These are phyloP conservation scores for Elsinoe perseae DNA, from an alignment of 2,329 filamentous ascomycete species.

Conservation along the genomic window DNA sequence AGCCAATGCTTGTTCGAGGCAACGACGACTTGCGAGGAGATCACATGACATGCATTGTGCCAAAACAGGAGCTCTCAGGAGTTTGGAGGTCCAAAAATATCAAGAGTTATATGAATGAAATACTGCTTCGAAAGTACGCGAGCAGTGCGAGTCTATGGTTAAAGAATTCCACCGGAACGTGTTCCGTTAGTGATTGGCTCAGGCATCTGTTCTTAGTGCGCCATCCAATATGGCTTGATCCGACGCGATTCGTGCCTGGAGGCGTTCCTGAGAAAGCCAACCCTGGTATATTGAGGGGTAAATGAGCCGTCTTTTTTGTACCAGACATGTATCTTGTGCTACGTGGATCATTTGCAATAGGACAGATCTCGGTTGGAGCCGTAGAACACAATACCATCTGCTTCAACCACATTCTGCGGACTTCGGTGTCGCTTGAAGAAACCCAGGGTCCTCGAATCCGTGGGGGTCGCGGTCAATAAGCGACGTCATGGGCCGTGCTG, in stretches of 20 bases:
- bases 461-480: background rate
- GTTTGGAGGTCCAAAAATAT: background rate
- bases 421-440: background rate
- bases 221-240: slow-evolving; percentile 5
- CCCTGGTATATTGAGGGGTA: slow-evolving; percentile 10
- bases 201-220: background rate
- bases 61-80: background rate
- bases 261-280: background rate
- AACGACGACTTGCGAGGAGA: background rate
- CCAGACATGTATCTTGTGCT: background rate
- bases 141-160: background rate
- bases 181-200: slow-evolving; percentile 1
- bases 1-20: background rate
- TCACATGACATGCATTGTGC: background rate
- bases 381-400: background rate
- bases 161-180: background rate
- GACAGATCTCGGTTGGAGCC: background rate
- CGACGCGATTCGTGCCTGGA: slow-evolving; percentile 12
- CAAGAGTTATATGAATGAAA: background rate
- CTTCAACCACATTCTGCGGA: background rate
- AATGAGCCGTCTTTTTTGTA: background rate
- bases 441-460: background rate
- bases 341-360: background rate
- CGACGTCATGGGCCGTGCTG: slow-evolving; percentile 14
- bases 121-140: background rate